Conservation (phyloP, 2,329 filamentous ascomycete genomes). For the Aspergillus persii region DNA sequence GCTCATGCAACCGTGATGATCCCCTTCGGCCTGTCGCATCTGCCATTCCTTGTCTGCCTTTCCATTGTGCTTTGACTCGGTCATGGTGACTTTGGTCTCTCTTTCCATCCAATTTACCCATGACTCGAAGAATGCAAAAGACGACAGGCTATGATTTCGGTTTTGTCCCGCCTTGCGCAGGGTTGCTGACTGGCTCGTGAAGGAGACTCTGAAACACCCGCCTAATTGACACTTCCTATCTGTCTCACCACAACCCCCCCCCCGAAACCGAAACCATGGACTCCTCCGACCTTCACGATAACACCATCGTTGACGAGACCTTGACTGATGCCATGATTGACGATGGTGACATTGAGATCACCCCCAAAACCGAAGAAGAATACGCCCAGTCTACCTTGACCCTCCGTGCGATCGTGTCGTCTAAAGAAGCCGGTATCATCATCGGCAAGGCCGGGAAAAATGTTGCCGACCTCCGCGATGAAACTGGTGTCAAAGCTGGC, state of each 20-base stretch:
- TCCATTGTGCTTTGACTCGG: not conserved
- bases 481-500: constrained; percentile 95
- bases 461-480: constrained; percentile 92
- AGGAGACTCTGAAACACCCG: not conserved
- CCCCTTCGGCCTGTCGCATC: not conserved
- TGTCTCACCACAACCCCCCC: constrained; percentile 2
- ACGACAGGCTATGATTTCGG: not conserved
- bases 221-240: not conserved
- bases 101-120: not conserved
- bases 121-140: not conserved
- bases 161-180: not conserved
- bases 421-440: constrained; percentile 97
- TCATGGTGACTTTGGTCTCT: not conserved
- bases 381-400: constrained; percentile 92
- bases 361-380: constrained; percentile 93
- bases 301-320: constrained; percentile 61
- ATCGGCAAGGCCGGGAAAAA: constrained; percentile 99
- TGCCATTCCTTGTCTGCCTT: not conserved
- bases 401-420: constrained; percentile 94
- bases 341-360: constrained; percentile 67
- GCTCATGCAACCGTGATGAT: not conserved
- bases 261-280: constrained; percentile 53
- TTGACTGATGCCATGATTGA: constrained; percentile 64
- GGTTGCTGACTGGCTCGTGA: not conserved
- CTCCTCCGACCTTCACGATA: constrained; percentile 53